phyloP scores from a whole-genome alignment of 2,329 filamentous ascomycete genomes.

The Cercospora sp. region DNA sequence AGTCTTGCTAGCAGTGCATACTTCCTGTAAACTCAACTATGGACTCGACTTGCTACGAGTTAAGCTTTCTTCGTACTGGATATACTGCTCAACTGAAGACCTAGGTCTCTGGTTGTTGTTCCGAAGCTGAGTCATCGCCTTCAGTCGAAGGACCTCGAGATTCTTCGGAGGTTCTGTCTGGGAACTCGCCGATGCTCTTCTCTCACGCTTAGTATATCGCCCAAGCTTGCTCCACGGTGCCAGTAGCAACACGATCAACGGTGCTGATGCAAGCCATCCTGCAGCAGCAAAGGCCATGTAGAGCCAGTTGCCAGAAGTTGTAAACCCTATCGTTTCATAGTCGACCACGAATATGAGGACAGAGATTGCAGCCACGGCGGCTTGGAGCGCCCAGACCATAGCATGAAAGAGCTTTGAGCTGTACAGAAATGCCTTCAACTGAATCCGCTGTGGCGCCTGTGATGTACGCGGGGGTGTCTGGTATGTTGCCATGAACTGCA shows the following conservation, averaged over 20 bases:
- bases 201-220: constrained; percentile 15
- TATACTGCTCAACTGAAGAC: not conserved
- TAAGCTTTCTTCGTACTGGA: not conserved
- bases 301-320: constrained; percentile 15
- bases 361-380: constrained; percentile 9
- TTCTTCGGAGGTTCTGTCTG: not conserved
- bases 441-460: constrained; percentile 15
- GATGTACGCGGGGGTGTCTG: constrained; percentile 11
- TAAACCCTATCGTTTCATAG: constrained; percentile 15
- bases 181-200: not conserved
- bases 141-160: not conserved
- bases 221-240: constrained; percentile 18
- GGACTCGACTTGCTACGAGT: not conserved
- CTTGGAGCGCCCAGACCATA: constrained; percentile 16
- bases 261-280: constrained; percentile 7
- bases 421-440: constrained; percentile 25
- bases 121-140: not conserved
- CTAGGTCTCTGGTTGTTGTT: not conserved
- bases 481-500: constrained; percentile 24
- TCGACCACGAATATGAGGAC: constrained; percentile 14
- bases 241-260: not conserved
- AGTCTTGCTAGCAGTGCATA: not conserved
- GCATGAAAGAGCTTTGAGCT: constrained; percentile 19
- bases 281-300: constrained; percentile 14
- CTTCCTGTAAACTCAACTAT: not conserved